Conservation (phyloP, 108 stramenopile species). For the Aureococcus anophagefferens region DNA sequence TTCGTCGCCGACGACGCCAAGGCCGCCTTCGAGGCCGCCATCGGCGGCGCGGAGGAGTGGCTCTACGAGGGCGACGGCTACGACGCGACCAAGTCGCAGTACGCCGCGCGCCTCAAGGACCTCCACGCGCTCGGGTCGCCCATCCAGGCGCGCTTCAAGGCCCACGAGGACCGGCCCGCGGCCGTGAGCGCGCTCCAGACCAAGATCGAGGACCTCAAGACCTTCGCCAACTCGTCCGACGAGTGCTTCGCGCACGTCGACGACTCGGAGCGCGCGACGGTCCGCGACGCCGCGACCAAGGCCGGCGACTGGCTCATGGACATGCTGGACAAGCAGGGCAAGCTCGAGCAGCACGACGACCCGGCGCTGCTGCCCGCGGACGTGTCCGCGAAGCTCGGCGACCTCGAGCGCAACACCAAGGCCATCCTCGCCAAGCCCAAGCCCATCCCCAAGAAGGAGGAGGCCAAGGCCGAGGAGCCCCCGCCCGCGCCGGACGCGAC, state of each 20-base stretch:
- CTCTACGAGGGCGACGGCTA: slow-evolving; percentile 93
- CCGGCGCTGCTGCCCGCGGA: slow-evolving; percentile 66
- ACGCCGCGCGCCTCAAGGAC: slow-evolving; percentile 70
- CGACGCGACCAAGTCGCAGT: slow-evolving; percentile 84
- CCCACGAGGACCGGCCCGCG: slow-evolving; percentile 56
- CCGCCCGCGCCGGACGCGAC: slow-evolving; percentile 31
- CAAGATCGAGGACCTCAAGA: slow-evolving; percentile 67
- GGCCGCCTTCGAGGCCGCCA: slow-evolving; percentile 45
- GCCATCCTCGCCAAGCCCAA: slow-evolving; percentile 87
- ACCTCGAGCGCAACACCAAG: slow-evolving; percentile 52
- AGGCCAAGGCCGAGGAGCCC: slow-evolving; percentile 53
- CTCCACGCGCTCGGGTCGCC: slow-evolving; percentile 74
- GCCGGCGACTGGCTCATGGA: slow-evolving; percentile 84
- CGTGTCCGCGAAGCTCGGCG: slow-evolving; percentile 56
- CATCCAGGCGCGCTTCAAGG: slow-evolving; percentile 68
- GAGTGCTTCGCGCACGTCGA: slow-evolving; percentile 77
- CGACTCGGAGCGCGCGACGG: slow-evolving; percentile 68
- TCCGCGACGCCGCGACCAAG: slow-evolving; percentile 57
- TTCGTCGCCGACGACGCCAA: slow-evolving; percentile 77
- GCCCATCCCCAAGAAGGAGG: slow-evolving; percentile 63
- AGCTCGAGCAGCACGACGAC: slow-evolving; percentile 51
- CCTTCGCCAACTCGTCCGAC: slow-evolving; percentile 63
- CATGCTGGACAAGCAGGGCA: slow-evolving; percentile 77
- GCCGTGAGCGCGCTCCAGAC: slow-evolving; percentile 61
- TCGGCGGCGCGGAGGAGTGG: slow-evolving; percentile 88